Evolutionary conservation across 2,329 filamentous ascomycete genomes (phyloP).

Genomic region (Phaeosphaeriaceae sp.): DNA sequence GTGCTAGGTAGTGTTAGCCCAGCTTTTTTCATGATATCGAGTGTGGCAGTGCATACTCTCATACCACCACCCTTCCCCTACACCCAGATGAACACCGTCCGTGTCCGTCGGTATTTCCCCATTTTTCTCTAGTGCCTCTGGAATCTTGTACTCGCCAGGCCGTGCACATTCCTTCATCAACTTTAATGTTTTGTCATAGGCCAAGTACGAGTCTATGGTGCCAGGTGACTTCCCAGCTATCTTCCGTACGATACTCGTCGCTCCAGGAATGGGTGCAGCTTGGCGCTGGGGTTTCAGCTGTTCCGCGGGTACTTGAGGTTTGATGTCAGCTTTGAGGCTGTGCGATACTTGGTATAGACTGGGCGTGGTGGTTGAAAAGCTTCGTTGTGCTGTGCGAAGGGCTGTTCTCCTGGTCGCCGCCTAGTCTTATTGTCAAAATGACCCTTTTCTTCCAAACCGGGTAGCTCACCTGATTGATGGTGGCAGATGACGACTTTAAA

Average conservation of each 20-base stretch:
- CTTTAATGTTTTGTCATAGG: conserved; percentile 78
- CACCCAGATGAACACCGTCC: conserved; percentile 82
- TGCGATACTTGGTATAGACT: conserved; percentile 32
- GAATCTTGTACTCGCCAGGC: conserved; percentile 78
- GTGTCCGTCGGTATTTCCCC: conserved; percentile 72
- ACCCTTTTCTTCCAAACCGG: neutral
- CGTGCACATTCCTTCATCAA: conserved; percentile 77
- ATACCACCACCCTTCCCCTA: conserved; percentile 80
- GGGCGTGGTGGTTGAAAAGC: conserved; percentile 31
- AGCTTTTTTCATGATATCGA: neutral
- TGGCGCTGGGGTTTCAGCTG: conserved; percentile 18
- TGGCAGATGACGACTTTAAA: conserved; percentile 17
- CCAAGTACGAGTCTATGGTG: conserved; percentile 71
- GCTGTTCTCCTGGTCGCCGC: conserved; percentile 24
- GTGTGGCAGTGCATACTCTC: conserved; percentile 62
- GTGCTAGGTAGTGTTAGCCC: conserved; percentile 60
- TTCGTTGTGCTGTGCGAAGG: conserved; percentile 26
- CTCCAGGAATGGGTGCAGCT: conserved; percentile 18
- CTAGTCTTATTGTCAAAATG: conserved; percentile 27
- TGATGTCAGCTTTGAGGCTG: conserved; percentile 19
- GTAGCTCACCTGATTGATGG: conserved; percentile 24
- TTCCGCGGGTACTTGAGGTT: conserved; percentile 25
- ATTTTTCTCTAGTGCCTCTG: conserved; percentile 69
- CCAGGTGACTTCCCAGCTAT: conserved; percentile 41
- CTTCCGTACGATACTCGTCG: conserved; percentile 35